Base-by-base conservation (phyloP, 2,329 filamentous ascomycete species). In the Drechmeria coniospora region DNA sequence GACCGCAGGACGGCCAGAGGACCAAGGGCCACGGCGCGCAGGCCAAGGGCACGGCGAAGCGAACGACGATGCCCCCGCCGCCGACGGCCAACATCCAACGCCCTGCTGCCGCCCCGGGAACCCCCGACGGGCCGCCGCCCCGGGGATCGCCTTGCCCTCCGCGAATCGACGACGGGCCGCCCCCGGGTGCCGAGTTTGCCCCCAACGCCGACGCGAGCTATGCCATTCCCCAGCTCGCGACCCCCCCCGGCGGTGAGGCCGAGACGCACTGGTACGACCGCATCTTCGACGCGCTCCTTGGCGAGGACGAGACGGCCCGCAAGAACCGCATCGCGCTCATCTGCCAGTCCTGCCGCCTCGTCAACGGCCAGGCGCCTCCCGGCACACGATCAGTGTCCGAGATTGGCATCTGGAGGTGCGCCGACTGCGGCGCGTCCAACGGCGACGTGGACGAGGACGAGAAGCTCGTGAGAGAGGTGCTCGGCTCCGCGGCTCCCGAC, bases 331-430 rank as follows among this genome's bases (percentile, higher is more conserved):
- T 93, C 32, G 87, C 75, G 6, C 61, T 98, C 37, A 82, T 98
- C 30, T 98, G 90, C 54, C 53, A 61, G 18, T 63, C 68, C 21
- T 98, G 90, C 50, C 68, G 82, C 17, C 67, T 94, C 2, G 86
- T 98, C 26, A 98, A 98, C 47, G 90, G 92, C 1, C 90, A 94
- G 49, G 90, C 90, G 4, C 86, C 90, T 2, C 87, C 90, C 0
- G 90, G 90, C 1, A 76, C 79, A 0, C 78, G 73, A 40, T 70
- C 64, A 1, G 56, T 87, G 1, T 72, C 80, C 21, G 86, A 94
- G 28, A 45, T 98, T 1, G 90, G 87, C 2, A 63, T 65, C 35
- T 98, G 90, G 90, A 74, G 76, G 34, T 98, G 90, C 51, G 79
- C 81, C 48, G 71, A 71, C n/a, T 98, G 90, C 45, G 75, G 77